These are phyloP conservation scores for Citrus cavaleriei DNA, from an alignment of 345 rosid species.

Conservation along the genomic window DNA sequence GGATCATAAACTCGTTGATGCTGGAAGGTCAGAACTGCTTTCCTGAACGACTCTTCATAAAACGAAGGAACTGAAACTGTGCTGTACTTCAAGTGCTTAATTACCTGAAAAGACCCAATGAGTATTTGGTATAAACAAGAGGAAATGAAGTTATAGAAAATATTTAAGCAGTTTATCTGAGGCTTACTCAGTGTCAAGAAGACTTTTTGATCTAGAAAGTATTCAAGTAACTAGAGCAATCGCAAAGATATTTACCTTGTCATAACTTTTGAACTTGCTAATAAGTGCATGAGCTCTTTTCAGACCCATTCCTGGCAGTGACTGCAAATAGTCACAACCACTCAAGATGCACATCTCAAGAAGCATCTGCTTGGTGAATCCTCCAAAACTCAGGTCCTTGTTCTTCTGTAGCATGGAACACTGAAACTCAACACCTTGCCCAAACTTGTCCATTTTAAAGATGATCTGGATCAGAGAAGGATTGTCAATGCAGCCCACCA, in stretches of 20 bases:
- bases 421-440: constrained; percentile 84
- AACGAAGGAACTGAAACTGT: constrained; percentile 69
- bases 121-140: constrained; percentile 5
- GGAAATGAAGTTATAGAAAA: not conserved
- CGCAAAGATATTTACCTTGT: constrained; percentile 45
- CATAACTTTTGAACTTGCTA: constrained; percentile 72
- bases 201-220: not conserved
- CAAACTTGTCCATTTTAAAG: constrained; percentile 96
- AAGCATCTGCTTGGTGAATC: constrained; percentile 79
- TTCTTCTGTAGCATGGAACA: constrained; percentile 61
- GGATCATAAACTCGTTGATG: constrained; percentile 93
- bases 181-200: not conserved
- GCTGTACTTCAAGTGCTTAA: constrained; percentile 85
- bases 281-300: constrained; percentile 91
- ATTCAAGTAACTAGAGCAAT: not conserved
- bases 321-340: constrained; percentile 94
- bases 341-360: constrained; percentile 98
- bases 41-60: constrained; percentile 83
- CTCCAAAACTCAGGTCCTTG: constrained; percentile 61
- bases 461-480: constrained; percentile 50
- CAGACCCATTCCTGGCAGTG: constrained; percentile 92
- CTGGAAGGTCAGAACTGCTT: constrained; percentile 83
- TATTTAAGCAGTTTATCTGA: not conserved
- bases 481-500: not conserved
- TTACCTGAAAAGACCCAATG: constrained; percentile 48